Evolutionary conservation across 805 yeast species (phyloP).

Genomic region (Kurtzmaniella fragi): DNA sequence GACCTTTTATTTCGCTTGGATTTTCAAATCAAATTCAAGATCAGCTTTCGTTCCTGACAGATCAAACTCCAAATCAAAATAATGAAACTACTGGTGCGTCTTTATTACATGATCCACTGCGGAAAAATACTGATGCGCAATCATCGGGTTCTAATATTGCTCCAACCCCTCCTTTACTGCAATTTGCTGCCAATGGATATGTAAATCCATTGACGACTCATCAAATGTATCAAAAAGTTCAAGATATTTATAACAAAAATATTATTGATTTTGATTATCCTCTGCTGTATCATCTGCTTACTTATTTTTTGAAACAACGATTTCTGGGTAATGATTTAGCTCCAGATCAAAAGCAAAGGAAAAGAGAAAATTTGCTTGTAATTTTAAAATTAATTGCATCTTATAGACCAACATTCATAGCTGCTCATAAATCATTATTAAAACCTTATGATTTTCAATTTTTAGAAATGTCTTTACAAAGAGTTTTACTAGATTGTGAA

Average conservation of each 20-base stretch:
- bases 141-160: conserved; percentile 7
- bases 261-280: conserved; percentile 57
- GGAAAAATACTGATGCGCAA: conserved; percentile 1
- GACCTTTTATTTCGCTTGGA: conserved; percentile 41
- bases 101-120: too few species aligned
- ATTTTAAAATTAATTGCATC: conserved; percentile 57
- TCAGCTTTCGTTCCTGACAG: too few species aligned
- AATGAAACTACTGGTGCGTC: too few species aligned
- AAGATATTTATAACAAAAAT: conserved; percentile 44
- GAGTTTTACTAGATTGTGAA: conserved; percentile 41
- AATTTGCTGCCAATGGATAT: conserved; percentile 30
- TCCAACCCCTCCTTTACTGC: conserved; percentile 5
- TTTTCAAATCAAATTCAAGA: conserved; percentile 9
- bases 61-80: too few species aligned
- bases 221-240: conserved; percentile 49
- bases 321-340: conserved; percentile 48
- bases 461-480: conserved; percentile 41
- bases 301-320: conserved; percentile 48
- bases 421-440: conserved; percentile 63
- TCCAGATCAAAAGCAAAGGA: conserved; percentile 21
- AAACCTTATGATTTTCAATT: conserved; percentile 66
- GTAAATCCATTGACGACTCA: conserved; percentile 55
- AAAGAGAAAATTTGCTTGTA: conserved; percentile 28
- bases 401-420: conserved; percentile 71
- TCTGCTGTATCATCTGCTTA: conserved; percentile 55